Conservation (phyloP, 2,329 filamentous ascomycete species). For the Alternaria sp. region DNA sequence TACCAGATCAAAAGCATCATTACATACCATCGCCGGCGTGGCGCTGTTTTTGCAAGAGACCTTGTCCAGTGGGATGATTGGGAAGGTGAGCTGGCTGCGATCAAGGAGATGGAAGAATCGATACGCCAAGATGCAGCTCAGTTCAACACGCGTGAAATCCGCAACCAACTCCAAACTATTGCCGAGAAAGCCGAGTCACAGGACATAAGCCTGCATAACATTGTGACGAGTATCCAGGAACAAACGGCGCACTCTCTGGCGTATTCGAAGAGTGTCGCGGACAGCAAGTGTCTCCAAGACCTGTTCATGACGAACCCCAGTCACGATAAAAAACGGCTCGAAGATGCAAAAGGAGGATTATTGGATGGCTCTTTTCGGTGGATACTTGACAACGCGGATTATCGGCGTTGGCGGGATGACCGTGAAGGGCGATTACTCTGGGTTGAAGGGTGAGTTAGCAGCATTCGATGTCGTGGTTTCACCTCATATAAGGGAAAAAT, state of each 20-base stretch:
- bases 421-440: background rate
- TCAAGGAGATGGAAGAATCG: background rate
- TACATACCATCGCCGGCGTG: background rate
- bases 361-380: background rate
- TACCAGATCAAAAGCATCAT: background rate
- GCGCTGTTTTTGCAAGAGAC: background rate
- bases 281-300: background rate
- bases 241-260: background rate
- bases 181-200: background rate
- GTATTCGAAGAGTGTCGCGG: background rate
- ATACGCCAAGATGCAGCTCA: background rate
- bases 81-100: background rate
- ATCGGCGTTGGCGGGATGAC: background rate
- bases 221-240: background rate
- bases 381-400: background rate
- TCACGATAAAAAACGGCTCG: background rate
- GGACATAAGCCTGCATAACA: background rate
- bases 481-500: no score
- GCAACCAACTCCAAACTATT: background rate
- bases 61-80: background rate
- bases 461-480: no score
- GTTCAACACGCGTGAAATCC: background rate
- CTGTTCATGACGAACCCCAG: background rate
- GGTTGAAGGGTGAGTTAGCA: background rate
- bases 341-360: background rate